These are phyloP conservation scores for Saccharomyces paradoxus DNA, from an alignment of 805 yeast genomes.

Conservation along the genomic window DNA sequence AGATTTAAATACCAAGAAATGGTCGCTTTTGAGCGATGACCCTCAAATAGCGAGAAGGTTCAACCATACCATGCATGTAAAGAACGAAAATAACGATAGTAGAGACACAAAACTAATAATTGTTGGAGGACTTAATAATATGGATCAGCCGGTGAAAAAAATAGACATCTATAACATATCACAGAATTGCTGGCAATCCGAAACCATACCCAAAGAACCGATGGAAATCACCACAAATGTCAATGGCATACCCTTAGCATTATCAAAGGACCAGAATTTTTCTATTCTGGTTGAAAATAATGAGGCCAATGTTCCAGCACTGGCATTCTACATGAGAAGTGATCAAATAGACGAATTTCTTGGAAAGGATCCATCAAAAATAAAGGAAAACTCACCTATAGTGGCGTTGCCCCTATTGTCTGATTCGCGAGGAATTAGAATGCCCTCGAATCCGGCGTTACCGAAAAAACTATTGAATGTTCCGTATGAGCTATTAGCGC, in stretches of 20 bases:
- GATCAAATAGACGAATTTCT: slow-evolving; percentile 4
- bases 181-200: slow-evolving; percentile 27
- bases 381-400: slow-evolving; percentile 20
- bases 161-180: slow-evolving; percentile 27
- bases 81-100: slow-evolving; percentile 20
- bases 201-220: slow-evolving; percentile 1
- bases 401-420: slow-evolving; percentile 30
- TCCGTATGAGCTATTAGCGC: slow-evolving; percentile 38
- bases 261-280: slow-evolving; percentile 15
- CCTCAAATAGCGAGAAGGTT: slow-evolving; percentile 37
- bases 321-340: slow-evolving; percentile 10
- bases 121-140: slow-evolving; percentile 29
- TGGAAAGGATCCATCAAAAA: neutral
- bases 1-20: slow-evolving; percentile 41
- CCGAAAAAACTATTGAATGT: slow-evolving; percentile 14
- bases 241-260: slow-evolving; percentile 14
- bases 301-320: slow-evolving; percentile 13
- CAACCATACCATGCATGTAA: slow-evolving; percentile 43
- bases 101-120: slow-evolving; percentile 27
- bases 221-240: slow-evolving; percentile 17
- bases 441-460: slow-evolving; percentile 16
- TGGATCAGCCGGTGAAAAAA: slow-evolving; percentile 25
- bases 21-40: slow-evolving; percentile 45
- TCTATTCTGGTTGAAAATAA: slow-evolving; percentile 20
- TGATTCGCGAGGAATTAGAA: slow-evolving; percentile 27